Conservation (phyloP, 345 rosid genomes). For the Populus deltoides region DNA sequence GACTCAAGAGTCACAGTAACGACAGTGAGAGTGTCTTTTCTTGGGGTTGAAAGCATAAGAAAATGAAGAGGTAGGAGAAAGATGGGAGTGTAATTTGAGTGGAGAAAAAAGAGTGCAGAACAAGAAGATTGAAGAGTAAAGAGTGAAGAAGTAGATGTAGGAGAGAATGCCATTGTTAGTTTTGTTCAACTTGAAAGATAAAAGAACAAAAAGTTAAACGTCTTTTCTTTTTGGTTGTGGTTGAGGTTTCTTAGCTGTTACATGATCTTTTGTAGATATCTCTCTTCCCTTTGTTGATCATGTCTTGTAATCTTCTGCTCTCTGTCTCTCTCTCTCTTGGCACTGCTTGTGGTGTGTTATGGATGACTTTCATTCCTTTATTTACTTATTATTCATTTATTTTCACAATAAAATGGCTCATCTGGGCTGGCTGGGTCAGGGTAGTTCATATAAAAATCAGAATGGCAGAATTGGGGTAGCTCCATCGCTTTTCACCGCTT, state of each 20-base stretch:
- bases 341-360: neutral
- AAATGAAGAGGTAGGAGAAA: slow-evolving; percentile 7
- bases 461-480: no score
- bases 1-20: slow-evolving; percentile 39
- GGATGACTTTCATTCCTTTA: neutral
- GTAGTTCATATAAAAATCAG: no score
- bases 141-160: neutral
- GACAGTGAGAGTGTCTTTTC: slow-evolving; percentile 1
- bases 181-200: neutral
- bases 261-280: neutral
- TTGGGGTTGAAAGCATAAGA: slow-evolving; percentile 5
- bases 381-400: no score
- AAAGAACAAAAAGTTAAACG: no score
- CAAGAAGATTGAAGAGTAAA: slow-evolving; percentile 14
- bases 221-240: neutral
- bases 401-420: no score
- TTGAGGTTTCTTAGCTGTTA: slow-evolving; percentile 1
- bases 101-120: slow-evolving; percentile 10
- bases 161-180: slow-evolving; percentile 14
- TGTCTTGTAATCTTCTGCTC: neutral
- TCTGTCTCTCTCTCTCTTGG: neutral
- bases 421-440: no score
- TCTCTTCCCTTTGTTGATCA: neutral
- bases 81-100: slow-evolving; percentile 18
- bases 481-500: no score